Percentiles rank a stretch among this genome's conserved stretches.
Conservation (phyloP, 192 early-diverging fungal species). For the Linderina pennispora region DNA sequence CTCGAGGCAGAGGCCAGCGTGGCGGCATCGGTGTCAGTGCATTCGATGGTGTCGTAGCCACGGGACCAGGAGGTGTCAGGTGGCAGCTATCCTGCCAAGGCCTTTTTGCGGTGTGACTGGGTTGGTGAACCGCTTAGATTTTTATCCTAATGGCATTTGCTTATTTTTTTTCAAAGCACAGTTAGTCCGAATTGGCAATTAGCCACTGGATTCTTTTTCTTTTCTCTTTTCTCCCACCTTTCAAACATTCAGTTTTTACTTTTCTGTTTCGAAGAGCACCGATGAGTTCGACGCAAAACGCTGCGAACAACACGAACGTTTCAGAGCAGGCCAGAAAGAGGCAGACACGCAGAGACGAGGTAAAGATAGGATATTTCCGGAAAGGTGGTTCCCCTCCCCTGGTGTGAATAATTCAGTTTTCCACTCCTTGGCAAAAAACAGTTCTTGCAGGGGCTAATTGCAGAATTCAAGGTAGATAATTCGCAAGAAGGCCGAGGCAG, state of each 20-base stretch:
- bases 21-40: background rate
- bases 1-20: background rate
- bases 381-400: background rate
- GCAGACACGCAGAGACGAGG: conserved; percentile 44
- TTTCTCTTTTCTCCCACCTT: background rate
- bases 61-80: background rate
- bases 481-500: conserved; percentile 69
- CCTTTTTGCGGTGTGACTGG: background rate
- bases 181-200: background rate
- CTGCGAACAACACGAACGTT: conserved; percentile 9
- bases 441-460: conserved; percentile 1
- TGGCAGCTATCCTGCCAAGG: background rate
- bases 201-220: background rate
- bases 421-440: too few relatives aligned
- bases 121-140: background rate
- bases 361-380: conserved; percentile 8
- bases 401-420: background rate
- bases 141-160: too few relatives aligned
- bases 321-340: conserved; percentile 43
- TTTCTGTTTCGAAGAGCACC: conserved; percentile 5
- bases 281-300: conserved; percentile 39
- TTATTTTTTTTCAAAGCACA: too few relatives aligned
- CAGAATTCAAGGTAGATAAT: too few relatives aligned
- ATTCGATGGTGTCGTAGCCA: background rate
- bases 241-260: too few relatives aligned